Conservation (phyloP, 352 stramenopile species). For the Phytophthora kernoviae region DNA sequence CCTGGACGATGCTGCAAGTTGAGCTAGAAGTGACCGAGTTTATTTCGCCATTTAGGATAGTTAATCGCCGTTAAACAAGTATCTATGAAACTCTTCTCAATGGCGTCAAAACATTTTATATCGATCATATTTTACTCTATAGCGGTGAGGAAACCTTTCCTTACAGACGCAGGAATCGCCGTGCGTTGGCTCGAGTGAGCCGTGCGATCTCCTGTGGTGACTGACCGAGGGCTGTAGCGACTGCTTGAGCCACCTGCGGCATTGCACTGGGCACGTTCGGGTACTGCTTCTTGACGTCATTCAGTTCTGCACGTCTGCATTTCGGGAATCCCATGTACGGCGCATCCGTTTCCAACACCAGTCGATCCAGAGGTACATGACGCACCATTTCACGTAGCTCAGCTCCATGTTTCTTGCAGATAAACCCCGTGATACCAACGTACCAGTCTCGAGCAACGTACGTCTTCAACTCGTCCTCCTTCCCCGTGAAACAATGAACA, state of each 20-base stretch:
- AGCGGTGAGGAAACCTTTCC: not conserved
- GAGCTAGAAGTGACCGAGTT: conserved; percentile 4
- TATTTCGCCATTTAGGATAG: conserved; percentile 17
- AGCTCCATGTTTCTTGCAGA: conserved; percentile 83
- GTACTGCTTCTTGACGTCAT: conserved; percentile 67
- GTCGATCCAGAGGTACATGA: conserved; percentile 71
- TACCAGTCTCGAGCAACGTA: conserved; percentile 86
- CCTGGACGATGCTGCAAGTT: conserved; percentile 4
- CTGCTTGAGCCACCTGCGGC: conserved; percentile 56
- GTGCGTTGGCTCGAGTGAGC: conserved; percentile 67
- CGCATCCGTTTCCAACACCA: conserved; percentile 93
- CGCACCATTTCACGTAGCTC: conserved; percentile 58
- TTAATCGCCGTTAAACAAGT: conserved; percentile 22
- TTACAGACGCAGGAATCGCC: conserved; percentile 67
- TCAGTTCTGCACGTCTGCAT: conserved; percentile 46
- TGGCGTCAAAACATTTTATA: conserved; percentile 7
- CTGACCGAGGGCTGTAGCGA: conserved; percentile 51
- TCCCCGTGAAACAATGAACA: conserved; percentile 93
- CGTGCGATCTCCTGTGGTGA: conserved; percentile 62
- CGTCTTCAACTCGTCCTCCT: conserved; percentile 61
- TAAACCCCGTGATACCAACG: conserved; percentile 91
- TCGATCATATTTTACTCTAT: not conserved
- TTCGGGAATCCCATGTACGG: conserved; percentile 91
- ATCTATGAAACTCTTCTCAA: conserved; percentile 12
- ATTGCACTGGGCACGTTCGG: conserved; percentile 81